phyloP scores from a whole-genome alignment of 495 filamentous ascomycete species.

The Aspergillus nanangensis region DNA sequence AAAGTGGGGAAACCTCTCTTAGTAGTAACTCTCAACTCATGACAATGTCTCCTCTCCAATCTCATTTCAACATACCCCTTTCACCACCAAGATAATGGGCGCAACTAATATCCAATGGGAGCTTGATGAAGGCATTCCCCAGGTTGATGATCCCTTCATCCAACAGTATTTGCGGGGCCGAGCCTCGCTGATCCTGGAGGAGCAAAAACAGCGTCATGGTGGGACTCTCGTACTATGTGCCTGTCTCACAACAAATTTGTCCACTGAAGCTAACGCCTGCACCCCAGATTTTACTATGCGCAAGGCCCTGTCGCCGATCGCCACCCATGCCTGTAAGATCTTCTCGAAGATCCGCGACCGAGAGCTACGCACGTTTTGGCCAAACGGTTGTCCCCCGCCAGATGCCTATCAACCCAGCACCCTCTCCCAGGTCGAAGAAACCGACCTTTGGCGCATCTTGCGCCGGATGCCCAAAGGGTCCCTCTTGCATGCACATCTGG shows the following conservation, averaged over 20 bases:
- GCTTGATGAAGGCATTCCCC: slow-evolving; percentile 46
- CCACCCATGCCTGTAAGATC: slow-evolving; percentile 69
- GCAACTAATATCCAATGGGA: slow-evolving; percentile 38
- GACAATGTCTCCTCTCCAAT: too few species aligned
- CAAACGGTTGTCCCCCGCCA: slow-evolving; percentile 11
- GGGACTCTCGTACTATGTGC: too few species aligned
- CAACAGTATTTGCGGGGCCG: slow-evolving; percentile 73
- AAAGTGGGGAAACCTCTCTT: too few species aligned
- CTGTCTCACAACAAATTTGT: too few species aligned
- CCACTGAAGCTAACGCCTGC: not conserved
- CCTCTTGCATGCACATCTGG: slow-evolving; percentile 81
- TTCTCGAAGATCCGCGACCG: slow-evolving; percentile 71
- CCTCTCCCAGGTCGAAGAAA: slow-evolving; percentile 61
- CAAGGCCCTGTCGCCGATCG: slow-evolving; percentile 69
- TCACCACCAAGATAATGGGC: too few species aligned
- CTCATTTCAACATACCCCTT: too few species aligned
- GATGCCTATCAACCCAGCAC: not conserved
- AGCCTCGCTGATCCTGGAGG: slow-evolving; percentile 71
- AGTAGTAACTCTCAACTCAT: too few species aligned
- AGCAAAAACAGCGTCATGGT: slow-evolving; percentile 82
- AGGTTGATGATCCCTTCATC: slow-evolving; percentile 66
- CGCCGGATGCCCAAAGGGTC: slow-evolving; percentile 86
- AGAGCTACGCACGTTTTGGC: slow-evolving; percentile 71
- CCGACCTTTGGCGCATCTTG: slow-evolving; percentile 81
- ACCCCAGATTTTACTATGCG: slow-evolving; percentile 32